Conservation (phyloP, 176 grass and related monocot species). For the Musa acuminata region DNA sequence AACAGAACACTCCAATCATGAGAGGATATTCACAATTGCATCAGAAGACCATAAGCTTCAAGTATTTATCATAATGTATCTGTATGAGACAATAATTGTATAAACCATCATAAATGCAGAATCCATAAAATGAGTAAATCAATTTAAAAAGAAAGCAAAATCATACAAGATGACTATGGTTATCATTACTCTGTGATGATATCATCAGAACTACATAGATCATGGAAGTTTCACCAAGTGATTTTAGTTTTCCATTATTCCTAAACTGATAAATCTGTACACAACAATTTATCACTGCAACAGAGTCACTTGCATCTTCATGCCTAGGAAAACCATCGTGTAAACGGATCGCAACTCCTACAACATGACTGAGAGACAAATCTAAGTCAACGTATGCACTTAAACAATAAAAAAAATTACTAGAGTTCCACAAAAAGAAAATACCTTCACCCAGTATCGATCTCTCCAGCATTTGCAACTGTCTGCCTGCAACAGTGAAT, state of each 20-base stretch:
- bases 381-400: not conserved
- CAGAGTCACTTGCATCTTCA: too few relatives aligned
- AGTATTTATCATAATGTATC: not conserved
- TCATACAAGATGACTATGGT: too few relatives aligned
- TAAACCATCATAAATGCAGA: not conserved
- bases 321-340: too few relatives aligned
- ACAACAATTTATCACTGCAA: too few relatives aligned
- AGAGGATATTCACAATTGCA: not conserved
- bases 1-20: too few relatives aligned
- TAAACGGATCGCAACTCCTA: not conserved
- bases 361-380: not conserved
- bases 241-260: not conserved
- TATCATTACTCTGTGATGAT: too few relatives aligned
- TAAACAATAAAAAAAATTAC: not conserved
- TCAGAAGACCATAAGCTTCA: not conserved
- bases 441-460: slow-evolving; percentile 92
- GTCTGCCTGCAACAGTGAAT: slow-evolving; percentile 51
- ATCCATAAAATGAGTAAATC: not conserved
- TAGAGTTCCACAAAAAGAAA: not conserved
- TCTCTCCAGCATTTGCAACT: slow-evolving; percentile 51
- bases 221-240: not conserved
- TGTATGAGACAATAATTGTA: not conserved
- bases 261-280: not conserved
- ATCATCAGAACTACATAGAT: not conserved
- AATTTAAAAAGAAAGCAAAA: too few relatives aligned